A percentile compares a stretch with the other conserved stretches of the same genome.
phyloP scores from a whole-genome alignment of 2,329 filamentous ascomycete genomes.

The Talaromyces sp. region DNA sequence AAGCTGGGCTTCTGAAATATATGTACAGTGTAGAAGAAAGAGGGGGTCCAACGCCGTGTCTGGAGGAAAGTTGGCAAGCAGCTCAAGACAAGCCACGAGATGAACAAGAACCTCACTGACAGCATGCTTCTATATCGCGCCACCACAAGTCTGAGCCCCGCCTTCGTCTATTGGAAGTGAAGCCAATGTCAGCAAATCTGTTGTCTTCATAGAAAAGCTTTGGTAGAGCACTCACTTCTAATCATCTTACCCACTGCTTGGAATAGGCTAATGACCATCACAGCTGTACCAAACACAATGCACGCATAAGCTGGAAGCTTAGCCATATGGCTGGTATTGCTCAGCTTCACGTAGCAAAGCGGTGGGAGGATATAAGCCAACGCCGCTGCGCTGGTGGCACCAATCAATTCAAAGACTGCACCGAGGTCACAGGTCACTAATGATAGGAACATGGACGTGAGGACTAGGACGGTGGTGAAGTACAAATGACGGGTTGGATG shows the following conservation, averaged over 20 bases:
- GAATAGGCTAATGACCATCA: slow-evolving; percentile 77
- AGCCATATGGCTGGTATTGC: slow-evolving; percentile 70
- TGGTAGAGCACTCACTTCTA: slow-evolving; percentile 31
- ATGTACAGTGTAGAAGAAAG: slow-evolving; percentile 2
- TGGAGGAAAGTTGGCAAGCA: not conserved
- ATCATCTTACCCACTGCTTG: slow-evolving; percentile 69
- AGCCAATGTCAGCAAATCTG: slow-evolving; percentile 16
- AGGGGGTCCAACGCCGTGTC: not conserved
- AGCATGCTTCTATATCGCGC: slow-evolving; percentile 18
- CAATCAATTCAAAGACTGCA: slow-evolving; percentile 91
- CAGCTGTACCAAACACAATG: slow-evolving; percentile 72
- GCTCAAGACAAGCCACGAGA: not conserved
- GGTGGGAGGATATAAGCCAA: slow-evolving; percentile 94
- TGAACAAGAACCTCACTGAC: not conserved
- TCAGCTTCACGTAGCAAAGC: slow-evolving; percentile 90
- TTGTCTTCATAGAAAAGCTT: not conserved
- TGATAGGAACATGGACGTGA: slow-evolving; percentile 70
- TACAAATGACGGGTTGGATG: slow-evolving; percentile 80
- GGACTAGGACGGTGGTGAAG: slow-evolving; percentile 79
- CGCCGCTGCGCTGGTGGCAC: slow-evolving; percentile 88
- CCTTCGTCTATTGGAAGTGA: slow-evolving; percentile 31
- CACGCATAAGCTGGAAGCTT: slow-evolving; percentile 67
- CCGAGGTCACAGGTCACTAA: slow-evolving; percentile 90
- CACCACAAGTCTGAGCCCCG: slow-evolving; percentile 29
- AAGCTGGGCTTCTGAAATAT: not conserved